Evolutionary conservation across 768 basidiomycete species (phyloP), one percentile per base, ranked within the genome.

Genomic region (Agrocybe pediades): DNA sequence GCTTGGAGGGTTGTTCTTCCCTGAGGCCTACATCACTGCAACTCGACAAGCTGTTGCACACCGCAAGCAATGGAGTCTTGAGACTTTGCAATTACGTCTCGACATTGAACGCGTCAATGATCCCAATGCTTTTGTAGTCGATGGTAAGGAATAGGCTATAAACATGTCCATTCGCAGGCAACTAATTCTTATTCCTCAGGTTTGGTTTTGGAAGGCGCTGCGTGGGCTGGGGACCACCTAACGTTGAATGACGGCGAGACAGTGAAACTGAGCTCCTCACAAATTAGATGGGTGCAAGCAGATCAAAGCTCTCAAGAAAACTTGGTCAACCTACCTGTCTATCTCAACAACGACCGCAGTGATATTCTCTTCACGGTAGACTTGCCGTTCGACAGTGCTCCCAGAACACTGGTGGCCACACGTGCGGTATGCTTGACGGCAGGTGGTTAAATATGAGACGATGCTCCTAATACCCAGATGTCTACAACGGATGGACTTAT

Each of bases 1-100:
- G 90, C 83, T 98, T 13, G 95, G 96, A 20, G 91, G 92, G 0
- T 70, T 99, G 52, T 98, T 98, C 81, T 95, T 91, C 82, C 97
- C 96, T 0, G 92, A 95, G 65, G 95, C 95, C 2, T 98, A 94
- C 67, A 82, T 98, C 62, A 98, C 96, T 0, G 96, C 96, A 1
- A 95, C 94, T 2, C 81, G 96, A 46, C 96, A 99, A 70, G 86
- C 92, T n/a, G 90, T 95, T 4, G 97, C 96, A 2, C 95, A 98
- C 67, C 79, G 86, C 51, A 93, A 89, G 73, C 85, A 86, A 59
- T 92, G 92, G 89, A 95, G 93, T 69, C 72, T 99, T 57, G 96
- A 99, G 70, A 93, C 92, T 7, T 68, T 98, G 62, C 76, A 83
- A 52, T 71, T 98, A 30, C 74, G 86, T 52, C 75, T 99, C 19